Percentiles rank a stretch among this genome's conserved stretches.
Conservation (phyloP, 148 eudicot species). For the Camellia sinensis region DNA sequence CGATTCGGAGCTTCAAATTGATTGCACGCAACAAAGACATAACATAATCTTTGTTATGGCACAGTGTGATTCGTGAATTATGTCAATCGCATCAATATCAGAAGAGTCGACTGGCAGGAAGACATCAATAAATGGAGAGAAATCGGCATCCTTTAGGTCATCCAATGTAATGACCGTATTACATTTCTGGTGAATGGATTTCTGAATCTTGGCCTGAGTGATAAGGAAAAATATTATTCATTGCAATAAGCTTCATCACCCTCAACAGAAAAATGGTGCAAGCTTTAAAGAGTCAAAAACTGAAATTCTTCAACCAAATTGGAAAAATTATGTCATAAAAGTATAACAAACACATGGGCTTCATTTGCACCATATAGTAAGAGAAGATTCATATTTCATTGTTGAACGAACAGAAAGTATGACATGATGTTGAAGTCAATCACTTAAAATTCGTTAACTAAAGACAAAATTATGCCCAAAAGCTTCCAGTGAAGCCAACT, state of each 20-base stretch:
- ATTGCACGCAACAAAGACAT: constrained; percentile 45
- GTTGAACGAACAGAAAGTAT: neutral
- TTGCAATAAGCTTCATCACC: neutral
- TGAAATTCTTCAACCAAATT: neutral
- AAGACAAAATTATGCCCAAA: too few relatives aligned
- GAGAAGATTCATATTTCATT: neutral
- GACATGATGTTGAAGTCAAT: neutral
- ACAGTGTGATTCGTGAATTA: constrained; percentile 36
- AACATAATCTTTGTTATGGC: constrained; percentile 38
- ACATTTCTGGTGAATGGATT: constrained; percentile 30
- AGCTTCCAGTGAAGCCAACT: too few relatives aligned
- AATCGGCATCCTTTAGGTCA: constrained; percentile 43
- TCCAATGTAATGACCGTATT: constrained; percentile 33
- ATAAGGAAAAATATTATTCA: neutral
- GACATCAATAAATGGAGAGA: constrained; percentile 45
- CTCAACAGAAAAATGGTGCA: neutral
- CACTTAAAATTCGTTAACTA: too few relatives aligned
- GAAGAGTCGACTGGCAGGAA: constrained; percentile 24
- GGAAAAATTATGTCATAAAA: neutral
- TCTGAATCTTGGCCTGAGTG: constrained; percentile 48
- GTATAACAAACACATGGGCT: neutral
- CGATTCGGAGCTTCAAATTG: constrained; percentile 42
- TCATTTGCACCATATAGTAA: neutral
- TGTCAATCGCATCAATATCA: constrained; percentile 37
- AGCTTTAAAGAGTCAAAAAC: neutral